Percentiles rank a stretch among this genome's conserved stretches.
Conservation (phyloP, 78 protist species). For the Emiliania huxleyi region DNA sequence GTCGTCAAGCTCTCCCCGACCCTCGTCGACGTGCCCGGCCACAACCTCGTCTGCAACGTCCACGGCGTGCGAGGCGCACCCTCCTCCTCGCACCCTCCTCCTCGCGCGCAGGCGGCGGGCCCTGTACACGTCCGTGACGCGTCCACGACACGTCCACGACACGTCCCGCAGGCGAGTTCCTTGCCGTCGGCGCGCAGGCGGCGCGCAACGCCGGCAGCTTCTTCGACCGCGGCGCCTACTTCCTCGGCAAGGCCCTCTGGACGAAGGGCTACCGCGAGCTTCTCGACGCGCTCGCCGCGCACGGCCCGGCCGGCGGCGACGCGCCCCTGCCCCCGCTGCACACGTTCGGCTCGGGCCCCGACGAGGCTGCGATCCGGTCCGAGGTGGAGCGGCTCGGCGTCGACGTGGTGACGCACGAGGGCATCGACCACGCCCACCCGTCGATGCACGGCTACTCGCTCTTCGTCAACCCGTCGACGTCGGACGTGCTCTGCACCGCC, state of each 20-base stretch:
- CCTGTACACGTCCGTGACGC: too few relatives aligned
- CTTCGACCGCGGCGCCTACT: not conserved
- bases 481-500: conserved; percentile 42
- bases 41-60: not conserved
- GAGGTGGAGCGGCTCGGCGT: not conserved
- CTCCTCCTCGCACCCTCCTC: too few relatives aligned
- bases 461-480: conserved; percentile 34
- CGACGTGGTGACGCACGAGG: not conserved
- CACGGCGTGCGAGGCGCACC: not conserved
- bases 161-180: too few relatives aligned
- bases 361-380: not conserved
- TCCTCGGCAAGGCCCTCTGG: conserved; percentile 34
- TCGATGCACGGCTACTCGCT: not conserved
- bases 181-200: conserved; percentile 1
- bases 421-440: conserved; percentile 28
- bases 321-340: not conserved
- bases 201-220: not conserved
- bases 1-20: not conserved
- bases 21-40: not conserved
- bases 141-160: too few relatives aligned
- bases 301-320: not conserved
- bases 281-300: not conserved
- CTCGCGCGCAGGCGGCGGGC: too few relatives aligned
- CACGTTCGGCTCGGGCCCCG: not conserved
- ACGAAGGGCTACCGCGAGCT: conserved; percentile 44